These are phyloP conservation scores for Clausena lansium DNA, from an alignment of 345 rosid species.

Conservation along the genomic window DNA sequence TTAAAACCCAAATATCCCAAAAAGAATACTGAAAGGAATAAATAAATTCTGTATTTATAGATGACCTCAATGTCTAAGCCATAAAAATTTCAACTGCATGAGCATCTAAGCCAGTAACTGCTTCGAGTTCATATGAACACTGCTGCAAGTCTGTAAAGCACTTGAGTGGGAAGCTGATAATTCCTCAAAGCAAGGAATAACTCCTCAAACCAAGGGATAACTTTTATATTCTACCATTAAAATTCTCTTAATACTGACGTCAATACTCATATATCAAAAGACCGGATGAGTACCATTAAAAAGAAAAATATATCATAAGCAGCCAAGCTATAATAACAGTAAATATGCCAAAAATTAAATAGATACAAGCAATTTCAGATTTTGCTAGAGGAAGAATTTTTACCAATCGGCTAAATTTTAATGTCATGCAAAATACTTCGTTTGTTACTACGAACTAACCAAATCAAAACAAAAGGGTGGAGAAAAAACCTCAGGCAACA, in stretches of 20 bases:
- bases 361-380: neutral
- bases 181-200: slow-evolving; percentile 86
- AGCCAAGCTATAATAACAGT: neutral
- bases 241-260: too few relatives aligned
- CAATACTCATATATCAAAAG: too few relatives aligned
- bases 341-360: neutral
- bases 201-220: slow-evolving; percentile 13
- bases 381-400: neutral
- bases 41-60: neutral
- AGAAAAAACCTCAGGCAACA: neutral
- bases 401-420: neutral
- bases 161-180: slow-evolving; percentile 80
- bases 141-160: slow-evolving; percentile 79
- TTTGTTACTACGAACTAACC: neutral
- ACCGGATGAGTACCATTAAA: neutral
- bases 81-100: slow-evolving; percentile 60
- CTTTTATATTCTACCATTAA: neutral
- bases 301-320: neutral
- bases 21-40: neutral
- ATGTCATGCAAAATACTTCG: neutral
- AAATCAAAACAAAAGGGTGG: neutral
- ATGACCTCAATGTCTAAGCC: slow-evolving; percentile 90
- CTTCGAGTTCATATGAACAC: slow-evolving; percentile 94
- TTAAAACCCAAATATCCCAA: neutral
- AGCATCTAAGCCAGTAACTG: slow-evolving; percentile 62